These are phyloP conservation scores for Cyathus striatus DNA, from an alignment of 768 basidiomycete genomes.

Conservation along the genomic window DNA sequence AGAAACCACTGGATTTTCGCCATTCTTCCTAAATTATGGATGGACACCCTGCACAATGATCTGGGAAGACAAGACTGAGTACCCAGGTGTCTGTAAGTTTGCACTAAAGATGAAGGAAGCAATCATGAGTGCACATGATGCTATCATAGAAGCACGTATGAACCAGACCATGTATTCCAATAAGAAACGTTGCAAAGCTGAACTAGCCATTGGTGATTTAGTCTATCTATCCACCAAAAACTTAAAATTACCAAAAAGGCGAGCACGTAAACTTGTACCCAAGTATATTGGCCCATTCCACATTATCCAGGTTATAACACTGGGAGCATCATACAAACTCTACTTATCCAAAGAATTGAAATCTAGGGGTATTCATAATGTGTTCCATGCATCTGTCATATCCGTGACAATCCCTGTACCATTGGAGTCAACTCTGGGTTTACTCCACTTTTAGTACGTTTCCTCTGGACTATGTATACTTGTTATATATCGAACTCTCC, in stretches of 20 bases:
- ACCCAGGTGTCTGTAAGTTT: constrained; percentile 18
- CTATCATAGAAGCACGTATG: constrained; percentile 11
- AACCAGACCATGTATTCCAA: constrained; percentile 7
- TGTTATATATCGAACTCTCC: too few relatives aligned
- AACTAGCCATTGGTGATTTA: constrained; percentile 12
- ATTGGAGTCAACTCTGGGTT: too few relatives aligned
- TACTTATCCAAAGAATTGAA: constrained; percentile 5
- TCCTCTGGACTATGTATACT: too few relatives aligned
- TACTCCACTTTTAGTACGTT: too few relatives aligned
- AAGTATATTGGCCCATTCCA: neutral
- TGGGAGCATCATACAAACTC: neutral
- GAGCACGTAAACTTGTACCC: constrained; percentile 27
- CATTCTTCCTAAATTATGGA: constrained; percentile 23
- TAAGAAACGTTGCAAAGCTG: constrained; percentile 1
- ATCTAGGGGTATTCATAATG: constrained; percentile 15
- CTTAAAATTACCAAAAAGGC: constrained; percentile 14
- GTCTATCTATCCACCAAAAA: constrained; percentile 18
- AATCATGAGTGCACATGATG: constrained; percentile 22
- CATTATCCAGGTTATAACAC: neutral
- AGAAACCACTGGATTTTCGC: constrained; percentile 27
- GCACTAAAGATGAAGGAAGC: constrained; percentile 11
- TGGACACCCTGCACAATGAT: constrained; percentile 14
- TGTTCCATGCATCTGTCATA: constrained; percentile 30
- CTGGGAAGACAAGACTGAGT: constrained; percentile 6
- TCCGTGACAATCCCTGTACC: too few relatives aligned